Evolutionary conservation across 331 rosid species (phyloP).

Genomic region (Cucumis variabilis): DNA sequence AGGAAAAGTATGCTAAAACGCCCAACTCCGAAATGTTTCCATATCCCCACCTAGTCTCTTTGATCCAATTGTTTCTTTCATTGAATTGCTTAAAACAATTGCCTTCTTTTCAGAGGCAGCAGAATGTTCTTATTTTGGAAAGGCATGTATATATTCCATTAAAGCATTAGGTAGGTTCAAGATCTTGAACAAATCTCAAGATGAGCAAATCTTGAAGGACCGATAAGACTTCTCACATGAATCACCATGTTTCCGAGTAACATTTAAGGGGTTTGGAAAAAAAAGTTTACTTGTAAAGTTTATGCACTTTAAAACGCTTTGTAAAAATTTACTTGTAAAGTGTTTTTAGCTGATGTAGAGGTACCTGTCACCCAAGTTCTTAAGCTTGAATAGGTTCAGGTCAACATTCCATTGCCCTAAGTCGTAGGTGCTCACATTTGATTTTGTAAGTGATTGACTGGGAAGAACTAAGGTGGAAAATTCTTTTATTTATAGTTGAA

Average conservation of each 20-base stretch:
- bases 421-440: neutral
- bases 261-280: too few species aligned
- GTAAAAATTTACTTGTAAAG: neutral
- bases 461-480: neutral
- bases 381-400: neutral
- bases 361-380: neutral
- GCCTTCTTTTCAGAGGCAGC: neutral
- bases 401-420: neutral
- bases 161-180: neutral
- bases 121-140: neutral
- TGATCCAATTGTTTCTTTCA: neutral
- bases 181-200: too few species aligned
- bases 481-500: too few species aligned
- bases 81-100: neutral
- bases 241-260: neutral
- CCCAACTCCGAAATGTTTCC: neutral
- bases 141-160: neutral
- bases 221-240: neutral
- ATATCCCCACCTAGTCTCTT: neutral
- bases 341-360: neutral
- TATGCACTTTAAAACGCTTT: neutral
- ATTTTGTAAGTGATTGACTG: neutral
- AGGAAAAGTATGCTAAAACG: neutral
- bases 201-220: neutral
- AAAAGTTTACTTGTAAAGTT: too few species aligned